Evolutionary conservation across 176 grass and related monocot genomes (phyloP).

Genomic region (Zea luxurians): DNA sequence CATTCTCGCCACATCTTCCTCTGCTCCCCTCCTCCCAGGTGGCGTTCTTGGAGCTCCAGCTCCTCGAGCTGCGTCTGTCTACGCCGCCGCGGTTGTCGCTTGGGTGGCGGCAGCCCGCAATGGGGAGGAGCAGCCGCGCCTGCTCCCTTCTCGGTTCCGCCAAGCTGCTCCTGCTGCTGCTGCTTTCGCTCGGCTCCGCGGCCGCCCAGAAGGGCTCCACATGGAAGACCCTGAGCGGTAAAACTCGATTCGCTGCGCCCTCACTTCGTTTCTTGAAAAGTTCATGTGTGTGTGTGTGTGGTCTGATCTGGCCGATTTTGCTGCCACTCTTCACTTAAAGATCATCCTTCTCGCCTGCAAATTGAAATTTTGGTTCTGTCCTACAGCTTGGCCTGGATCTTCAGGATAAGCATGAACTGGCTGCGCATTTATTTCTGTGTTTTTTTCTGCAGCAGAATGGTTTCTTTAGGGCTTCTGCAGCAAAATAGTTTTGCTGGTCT

Average conservation of each 20-base stretch:
- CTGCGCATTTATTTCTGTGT: conserved; percentile 9
- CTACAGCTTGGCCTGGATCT: conserved; percentile 37
- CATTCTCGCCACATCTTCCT: background rate
- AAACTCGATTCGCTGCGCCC: conserved; percentile 12
- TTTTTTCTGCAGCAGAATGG: background rate
- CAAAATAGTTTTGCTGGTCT: conserved; percentile 11
- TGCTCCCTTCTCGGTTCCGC: conserved; percentile 41
- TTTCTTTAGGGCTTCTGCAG: background rate
- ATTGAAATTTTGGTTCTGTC: background rate
- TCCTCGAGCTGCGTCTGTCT: background rate
- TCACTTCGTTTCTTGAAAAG: background rate
- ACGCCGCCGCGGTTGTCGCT: background rate
- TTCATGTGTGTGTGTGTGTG: background rate
- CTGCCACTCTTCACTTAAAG: conserved; percentile 22
- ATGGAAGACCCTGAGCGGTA: conserved; percentile 63
- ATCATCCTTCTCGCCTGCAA: background rate
- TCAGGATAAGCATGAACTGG: conserved; percentile 17
- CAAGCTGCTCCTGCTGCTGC: conserved; percentile 37
- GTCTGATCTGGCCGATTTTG: conserved; percentile 51
- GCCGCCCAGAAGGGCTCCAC: conserved; percentile 53
- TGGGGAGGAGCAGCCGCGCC: conserved; percentile 52
- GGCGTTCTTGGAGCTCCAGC: conserved; percentile 32
- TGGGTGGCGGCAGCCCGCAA: conserved; percentile 31
- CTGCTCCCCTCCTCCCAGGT: background rate
- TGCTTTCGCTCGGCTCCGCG: conserved; percentile 30